Evolutionary conservation across 345 rosid species (phyloP), one percentile per base, ranked within the genome.

Genomic region (Lagerstroemia speciosa): DNA sequence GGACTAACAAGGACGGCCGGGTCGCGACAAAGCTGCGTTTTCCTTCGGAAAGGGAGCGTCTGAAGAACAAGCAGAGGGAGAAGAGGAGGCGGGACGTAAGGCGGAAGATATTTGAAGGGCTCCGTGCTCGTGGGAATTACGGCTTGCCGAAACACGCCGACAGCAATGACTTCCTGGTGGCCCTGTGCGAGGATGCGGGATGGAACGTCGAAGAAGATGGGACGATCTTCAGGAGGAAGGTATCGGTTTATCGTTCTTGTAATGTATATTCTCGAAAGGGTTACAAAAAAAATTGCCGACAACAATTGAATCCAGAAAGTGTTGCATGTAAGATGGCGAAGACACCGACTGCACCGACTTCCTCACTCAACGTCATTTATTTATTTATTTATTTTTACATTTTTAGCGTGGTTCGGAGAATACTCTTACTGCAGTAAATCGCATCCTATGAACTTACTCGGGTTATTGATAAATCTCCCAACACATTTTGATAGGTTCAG

Each of bases 141-240:
- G 62, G 69, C 43, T 80, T 84, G 53, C 83, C 80, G 1, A 75
- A 69, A 33, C 78, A 77, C 63, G 72, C 80, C 8, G 79, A 80
- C 53, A 69, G 40, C 58, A 84, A 82, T 67, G 86, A 82, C 73
- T n/a, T 78, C 16, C 67, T 84, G 62, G 82, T 57, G 68, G 84
- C 83, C 63, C 78, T 80, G 30, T 80, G 83, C 40, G 62, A 72
- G 24, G 89, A 85, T 67, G 84, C 82, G 24, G 85, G 87, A 16
- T 83, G 89, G 89, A 81, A 71, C 46, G 87, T 81, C 27, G 75
- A 79, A 31, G 74, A 78, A 10, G 87, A 85, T 62, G 89, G 89
- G 36, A 77, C 85, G 68, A 67, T 77, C 64, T 74, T 33, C 46
- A 75, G 73, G 62, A 81, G n/a, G n/a, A n/a, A 79, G 78, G 85